Percentiles rank a stretch among this genome's conserved stretches.
Conservation (phyloP, 805 yeast species). For the Candida insectorum region DNA sequence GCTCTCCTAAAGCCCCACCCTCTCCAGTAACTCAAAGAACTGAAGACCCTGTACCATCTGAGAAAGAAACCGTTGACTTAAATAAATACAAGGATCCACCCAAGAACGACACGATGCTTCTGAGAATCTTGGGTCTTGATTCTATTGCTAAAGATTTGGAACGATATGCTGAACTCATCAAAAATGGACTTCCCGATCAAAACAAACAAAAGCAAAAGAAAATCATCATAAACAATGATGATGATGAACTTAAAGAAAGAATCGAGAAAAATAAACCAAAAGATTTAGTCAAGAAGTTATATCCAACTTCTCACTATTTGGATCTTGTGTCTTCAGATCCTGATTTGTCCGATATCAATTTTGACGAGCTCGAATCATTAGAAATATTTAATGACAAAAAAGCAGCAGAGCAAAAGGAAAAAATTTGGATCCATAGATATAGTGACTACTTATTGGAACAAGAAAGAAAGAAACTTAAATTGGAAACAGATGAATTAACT, state of each 20-base stretch:
- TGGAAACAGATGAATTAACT: constrained; percentile 81
- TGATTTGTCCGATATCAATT: constrained; percentile 57
- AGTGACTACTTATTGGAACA: constrained; percentile 82
- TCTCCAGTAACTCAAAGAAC: too few relatives aligned
- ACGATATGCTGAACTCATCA: constrained; percentile 1
- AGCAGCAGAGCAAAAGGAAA: constrained; percentile 52
- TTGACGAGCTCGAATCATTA: constrained; percentile 68
- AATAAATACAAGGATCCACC: too few relatives aligned
- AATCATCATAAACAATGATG: too few relatives aligned
- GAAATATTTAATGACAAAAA: constrained; percentile 60
- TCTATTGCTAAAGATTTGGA: constrained; percentile 1
- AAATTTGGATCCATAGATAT: constrained; percentile 87
- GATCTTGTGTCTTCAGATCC: constrained; percentile 56
- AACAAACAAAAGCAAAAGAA: too few relatives aligned
- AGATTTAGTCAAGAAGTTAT: constrained; percentile 51
- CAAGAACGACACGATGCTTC: too few relatives aligned
- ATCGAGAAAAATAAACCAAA: constrained; percentile 31
- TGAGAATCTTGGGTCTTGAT: constrained; percentile 9
- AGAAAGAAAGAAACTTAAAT: constrained; percentile 77
- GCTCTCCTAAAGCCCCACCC: too few relatives aligned
- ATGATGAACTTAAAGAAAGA: constrained; percentile 10
- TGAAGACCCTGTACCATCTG: too few relatives aligned
- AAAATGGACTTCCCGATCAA: neutral
- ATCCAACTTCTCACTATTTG: constrained; percentile 56
- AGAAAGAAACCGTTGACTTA: too few relatives aligned